These are phyloP conservation scores for Mortierella sp. DNA, from an alignment of 371 early-diverging fungal species.

Conservation along the genomic window DNA sequence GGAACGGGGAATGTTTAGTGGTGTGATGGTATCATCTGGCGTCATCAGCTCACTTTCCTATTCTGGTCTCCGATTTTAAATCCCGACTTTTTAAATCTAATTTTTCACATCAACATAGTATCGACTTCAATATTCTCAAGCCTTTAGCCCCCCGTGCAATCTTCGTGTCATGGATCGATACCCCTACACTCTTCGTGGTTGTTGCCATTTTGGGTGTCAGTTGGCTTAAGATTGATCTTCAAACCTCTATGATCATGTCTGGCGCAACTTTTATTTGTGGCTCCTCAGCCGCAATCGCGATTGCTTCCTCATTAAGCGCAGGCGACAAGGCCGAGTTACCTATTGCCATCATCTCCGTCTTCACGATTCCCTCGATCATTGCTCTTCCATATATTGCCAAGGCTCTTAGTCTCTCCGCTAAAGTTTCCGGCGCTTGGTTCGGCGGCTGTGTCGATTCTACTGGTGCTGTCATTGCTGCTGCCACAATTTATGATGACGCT, in stretches of 20 bases:
- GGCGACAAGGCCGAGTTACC: slow-evolving; percentile 71
- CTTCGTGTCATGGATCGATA: slow-evolving; percentile 76
- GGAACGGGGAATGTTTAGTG: neutral
- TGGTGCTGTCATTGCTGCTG: slow-evolving; percentile 77
- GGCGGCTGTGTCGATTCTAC: slow-evolving; percentile 76
- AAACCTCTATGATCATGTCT: slow-evolving; percentile 72
- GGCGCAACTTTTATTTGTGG: slow-evolving; percentile 76
- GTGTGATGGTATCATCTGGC: slow-evolving; percentile 44
- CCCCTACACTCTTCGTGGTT: slow-evolving; percentile 66
- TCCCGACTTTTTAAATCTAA: neutral
- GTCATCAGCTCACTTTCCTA: slow-evolving; percentile 24
- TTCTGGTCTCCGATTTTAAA: neutral
- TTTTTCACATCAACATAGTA: slow-evolving; percentile 35
- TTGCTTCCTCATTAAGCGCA: slow-evolving; percentile 69
- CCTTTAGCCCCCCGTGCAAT: slow-evolving; percentile 71
- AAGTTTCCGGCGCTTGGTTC: slow-evolving; percentile 75
- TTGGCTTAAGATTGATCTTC: slow-evolving; percentile 67
- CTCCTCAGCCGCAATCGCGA: slow-evolving; percentile 73
- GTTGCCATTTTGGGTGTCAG: slow-evolving; percentile 66
- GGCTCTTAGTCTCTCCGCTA: slow-evolving; percentile 56
- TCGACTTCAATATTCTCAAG: slow-evolving; percentile 67
- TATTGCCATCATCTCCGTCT: slow-evolving; percentile 74
- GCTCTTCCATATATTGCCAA: slow-evolving; percentile 72
- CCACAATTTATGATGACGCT: slow-evolving; percentile 69
- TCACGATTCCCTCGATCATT: slow-evolving; percentile 75